These are phyloP conservation scores for Pseudogymnoascus sp. DNA, from an alignment of 2,329 filamentous ascomycete genomes.

Conservation along the genomic window DNA sequence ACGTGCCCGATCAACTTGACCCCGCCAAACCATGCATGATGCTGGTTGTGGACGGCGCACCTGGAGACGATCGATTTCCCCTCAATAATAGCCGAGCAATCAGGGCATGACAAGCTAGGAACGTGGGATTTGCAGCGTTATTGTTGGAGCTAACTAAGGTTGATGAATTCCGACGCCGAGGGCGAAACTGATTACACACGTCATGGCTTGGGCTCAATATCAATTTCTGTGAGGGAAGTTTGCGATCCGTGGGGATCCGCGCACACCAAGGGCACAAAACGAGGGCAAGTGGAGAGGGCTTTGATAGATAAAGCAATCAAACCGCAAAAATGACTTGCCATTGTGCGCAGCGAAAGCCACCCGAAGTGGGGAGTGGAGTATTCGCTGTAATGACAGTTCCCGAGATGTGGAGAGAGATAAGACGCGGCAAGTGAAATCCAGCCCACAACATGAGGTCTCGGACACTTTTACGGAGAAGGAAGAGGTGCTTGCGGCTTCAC, in stretches of 20 bases:
- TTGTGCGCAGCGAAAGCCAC: neutral
- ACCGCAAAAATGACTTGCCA: neutral
- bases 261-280: neutral
- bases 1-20: conserved; percentile 8
- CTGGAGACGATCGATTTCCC: conserved; percentile 3
- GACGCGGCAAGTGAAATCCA: neutral
- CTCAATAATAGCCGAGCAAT: conserved; percentile 8
- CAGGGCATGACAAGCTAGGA: neutral
- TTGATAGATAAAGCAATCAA: neutral
- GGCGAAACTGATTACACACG: neutral
- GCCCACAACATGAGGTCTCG: conserved; percentile 7
- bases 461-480: neutral
- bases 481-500: conserved; percentile 1
- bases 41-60: neutral
- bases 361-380: conserved; percentile 1
- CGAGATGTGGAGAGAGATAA: conserved; percentile 9
- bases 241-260: neutral
- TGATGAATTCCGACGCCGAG: neutral
- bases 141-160: conserved; percentile 3
- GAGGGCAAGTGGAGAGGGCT: conserved; percentile 6
- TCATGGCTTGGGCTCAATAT: conserved; percentile 2
- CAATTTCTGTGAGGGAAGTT: neutral
- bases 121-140: conserved; percentile 1
- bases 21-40: conserved; percentile 6
- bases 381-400: conserved; percentile 4